A percentile compares a stretch with the other conserved stretches of the same genome.
These are phyloP conservation scores for Cryptosporidium canis DNA, from an alignment of 169 alveolate species.

Conservation along the genomic window DNA sequence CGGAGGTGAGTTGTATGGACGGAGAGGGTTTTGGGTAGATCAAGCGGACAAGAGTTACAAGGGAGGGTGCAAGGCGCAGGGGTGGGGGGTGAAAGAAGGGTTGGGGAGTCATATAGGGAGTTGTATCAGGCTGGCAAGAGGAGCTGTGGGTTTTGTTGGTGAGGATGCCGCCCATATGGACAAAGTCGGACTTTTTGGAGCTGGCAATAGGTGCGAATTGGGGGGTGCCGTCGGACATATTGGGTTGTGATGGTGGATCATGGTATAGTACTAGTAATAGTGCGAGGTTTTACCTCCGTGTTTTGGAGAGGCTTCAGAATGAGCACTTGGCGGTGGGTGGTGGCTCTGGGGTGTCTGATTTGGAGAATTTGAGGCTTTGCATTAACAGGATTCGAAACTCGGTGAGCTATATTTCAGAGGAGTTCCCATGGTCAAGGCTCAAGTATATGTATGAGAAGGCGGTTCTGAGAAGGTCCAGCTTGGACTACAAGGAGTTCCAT, in stretches of 20 bases:
- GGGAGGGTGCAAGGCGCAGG: background rate
- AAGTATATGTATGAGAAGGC: constrained; percentile 48
- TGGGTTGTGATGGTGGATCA: constrained; percentile 53
- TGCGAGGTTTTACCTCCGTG: constrained; percentile 40
- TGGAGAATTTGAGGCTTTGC: constrained; percentile 21
- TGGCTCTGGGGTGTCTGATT: background rate
- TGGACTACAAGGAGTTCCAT: constrained; percentile 54
- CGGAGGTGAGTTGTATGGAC: background rate
- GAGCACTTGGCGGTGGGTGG: constrained; percentile 5
- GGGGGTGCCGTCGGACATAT: constrained; percentile 41
- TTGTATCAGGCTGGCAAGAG: no score
- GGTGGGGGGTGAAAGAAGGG: background rate
- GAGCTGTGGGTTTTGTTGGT: no score
- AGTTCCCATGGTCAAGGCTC: constrained; percentile 64
- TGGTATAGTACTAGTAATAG: constrained; percentile 51
- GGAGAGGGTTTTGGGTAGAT: background rate
- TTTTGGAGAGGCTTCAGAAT: constrained; percentile 11
- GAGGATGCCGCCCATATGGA: constrained; percentile 57
- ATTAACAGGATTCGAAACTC: constrained; percentile 29
- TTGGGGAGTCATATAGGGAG: background rate
- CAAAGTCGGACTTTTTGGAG: constrained; percentile 34
- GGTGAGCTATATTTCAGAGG: constrained; percentile 37
- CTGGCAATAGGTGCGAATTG: constrained; percentile 24
- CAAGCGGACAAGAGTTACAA: background rate
- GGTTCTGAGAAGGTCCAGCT: constrained; percentile 4